phyloP scores from a whole-genome alignment of 106 monocot genomes.

The Cymbidium sinense region DNA sequence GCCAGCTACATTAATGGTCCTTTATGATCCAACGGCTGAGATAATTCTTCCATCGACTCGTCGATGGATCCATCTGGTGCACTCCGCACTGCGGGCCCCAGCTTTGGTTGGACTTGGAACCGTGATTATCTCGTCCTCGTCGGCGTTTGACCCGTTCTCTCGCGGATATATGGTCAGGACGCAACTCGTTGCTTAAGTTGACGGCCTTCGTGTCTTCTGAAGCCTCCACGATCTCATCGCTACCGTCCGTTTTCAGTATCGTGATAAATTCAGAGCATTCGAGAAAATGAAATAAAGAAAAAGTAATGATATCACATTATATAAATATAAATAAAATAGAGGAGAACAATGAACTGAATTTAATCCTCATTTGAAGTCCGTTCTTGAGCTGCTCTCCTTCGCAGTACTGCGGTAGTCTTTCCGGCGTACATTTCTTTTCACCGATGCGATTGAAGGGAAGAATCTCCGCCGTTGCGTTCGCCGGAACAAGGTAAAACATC shows the following conservation, averaged over 20 bases:
- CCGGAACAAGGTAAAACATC: not conserved
- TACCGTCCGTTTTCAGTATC: not conserved
- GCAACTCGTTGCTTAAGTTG: not conserved
- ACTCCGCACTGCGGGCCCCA: not conserved
- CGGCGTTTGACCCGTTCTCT: not conserved
- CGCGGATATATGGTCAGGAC: not conserved
- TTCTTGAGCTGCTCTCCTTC: not conserved
- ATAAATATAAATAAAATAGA: not conserved
- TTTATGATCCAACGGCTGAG: not conserved
- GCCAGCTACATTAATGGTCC: not conserved
- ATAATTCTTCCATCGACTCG: not conserved
- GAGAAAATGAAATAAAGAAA: not conserved
- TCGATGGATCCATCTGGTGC: not conserved
- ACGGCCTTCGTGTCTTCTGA: not conserved
- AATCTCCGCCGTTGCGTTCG: not conserved
- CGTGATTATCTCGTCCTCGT: not conserved
- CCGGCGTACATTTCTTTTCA: not conserved
- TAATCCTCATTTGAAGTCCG: conserved; percentile 11
- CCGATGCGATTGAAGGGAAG: not conserved
- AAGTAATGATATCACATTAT: not conserved
- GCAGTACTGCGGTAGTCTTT: not conserved
- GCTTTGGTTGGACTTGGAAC: not conserved
- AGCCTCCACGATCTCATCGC: no score
- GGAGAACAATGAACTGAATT: not conserved
- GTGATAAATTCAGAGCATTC: not conserved